These are phyloP conservation scores for Phialophora chinensis DNA, from an alignment of 2,329 filamentous ascomycete genomes.

Conservation along the genomic window DNA sequence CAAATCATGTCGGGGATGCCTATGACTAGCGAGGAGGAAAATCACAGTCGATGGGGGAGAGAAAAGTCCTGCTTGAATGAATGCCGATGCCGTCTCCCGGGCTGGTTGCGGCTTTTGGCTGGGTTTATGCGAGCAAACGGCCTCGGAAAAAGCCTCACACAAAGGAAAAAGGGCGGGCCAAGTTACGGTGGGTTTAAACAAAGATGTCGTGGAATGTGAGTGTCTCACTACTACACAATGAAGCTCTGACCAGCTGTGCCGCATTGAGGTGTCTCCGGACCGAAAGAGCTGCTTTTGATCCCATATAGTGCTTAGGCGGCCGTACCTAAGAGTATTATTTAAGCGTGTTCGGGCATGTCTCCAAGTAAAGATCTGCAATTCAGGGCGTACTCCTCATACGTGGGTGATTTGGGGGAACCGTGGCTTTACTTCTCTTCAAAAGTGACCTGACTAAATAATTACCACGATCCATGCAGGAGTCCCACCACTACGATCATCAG, in stretches of 20 bases:
- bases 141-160: background rate
- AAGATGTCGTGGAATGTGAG: background rate
- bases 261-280: too few species aligned
- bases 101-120: background rate
- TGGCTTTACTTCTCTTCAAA: too few species aligned
- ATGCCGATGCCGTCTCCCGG: background rate
- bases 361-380: too few species aligned
- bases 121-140: background rate
- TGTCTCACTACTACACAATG: constrained; percentile 16
- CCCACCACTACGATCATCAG: too few species aligned
- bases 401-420: too few species aligned
- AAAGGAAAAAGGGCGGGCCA: constrained; percentile 20
- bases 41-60: background rate
- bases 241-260: constrained; percentile 11
- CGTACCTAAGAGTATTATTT: too few species aligned
- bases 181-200: background rate
- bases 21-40: background rate
- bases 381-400: too few species aligned
- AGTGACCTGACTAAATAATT: too few species aligned
- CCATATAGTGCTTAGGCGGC: too few species aligned
- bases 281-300: too few species aligned
- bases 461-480: too few species aligned
- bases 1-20: background rate
- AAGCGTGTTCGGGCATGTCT: too few species aligned
- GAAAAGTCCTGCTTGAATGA: background rate